These are phyloP conservation scores for Fusarium liriodendri DNA, from an alignment of 2,329 filamentous ascomycete genomes.

Conservation along the genomic window DNA sequence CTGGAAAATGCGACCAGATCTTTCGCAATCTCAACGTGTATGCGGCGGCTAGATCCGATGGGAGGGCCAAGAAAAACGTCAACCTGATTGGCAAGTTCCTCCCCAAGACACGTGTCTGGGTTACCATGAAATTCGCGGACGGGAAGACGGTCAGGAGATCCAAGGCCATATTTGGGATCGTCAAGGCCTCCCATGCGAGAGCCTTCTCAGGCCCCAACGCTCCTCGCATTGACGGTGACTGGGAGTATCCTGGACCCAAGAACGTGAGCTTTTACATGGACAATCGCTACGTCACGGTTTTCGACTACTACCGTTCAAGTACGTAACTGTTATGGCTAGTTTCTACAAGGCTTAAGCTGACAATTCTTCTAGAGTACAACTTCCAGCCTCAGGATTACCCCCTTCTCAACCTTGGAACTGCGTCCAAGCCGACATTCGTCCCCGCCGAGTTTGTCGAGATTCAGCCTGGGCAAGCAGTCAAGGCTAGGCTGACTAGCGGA, in stretches of 20 bases:
- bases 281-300: conserved; percentile 51
- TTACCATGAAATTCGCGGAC: conserved; percentile 46
- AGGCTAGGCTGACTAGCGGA: conserved; percentile 65
- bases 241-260: conserved; percentile 48
- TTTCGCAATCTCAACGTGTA: conserved; percentile 43
- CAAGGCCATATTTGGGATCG: conserved; percentile 47
- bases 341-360: conserved; percentile 10
- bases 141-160: conserved; percentile 46
- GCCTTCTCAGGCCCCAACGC: conserved; percentile 25
- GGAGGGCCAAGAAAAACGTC: conserved; percentile 27
- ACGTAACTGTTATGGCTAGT: conserved; percentile 3
- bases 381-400: conserved; percentile 58
- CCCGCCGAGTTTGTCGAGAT: conserved; percentile 75
- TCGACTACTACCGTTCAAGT: conserved; percentile 59
- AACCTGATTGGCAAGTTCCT: conserved; percentile 51
- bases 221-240: conserved; percentile 37
- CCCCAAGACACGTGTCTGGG: conserved; percentile 52
- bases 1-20: conserved; percentile 50
- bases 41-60: conserved; percentile 20
- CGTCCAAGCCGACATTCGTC: conserved; percentile 68
- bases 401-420: conserved; percentile 74
- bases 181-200: conserved; percentile 36
- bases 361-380: conserved; percentile 48
- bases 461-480: conserved; percentile 71
- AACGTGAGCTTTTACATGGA: conserved; percentile 48